Evolutionary conservation across 2,329 filamentous ascomycete genomes (phyloP).

Genomic region (Ophiostoma perfectum): DNA sequence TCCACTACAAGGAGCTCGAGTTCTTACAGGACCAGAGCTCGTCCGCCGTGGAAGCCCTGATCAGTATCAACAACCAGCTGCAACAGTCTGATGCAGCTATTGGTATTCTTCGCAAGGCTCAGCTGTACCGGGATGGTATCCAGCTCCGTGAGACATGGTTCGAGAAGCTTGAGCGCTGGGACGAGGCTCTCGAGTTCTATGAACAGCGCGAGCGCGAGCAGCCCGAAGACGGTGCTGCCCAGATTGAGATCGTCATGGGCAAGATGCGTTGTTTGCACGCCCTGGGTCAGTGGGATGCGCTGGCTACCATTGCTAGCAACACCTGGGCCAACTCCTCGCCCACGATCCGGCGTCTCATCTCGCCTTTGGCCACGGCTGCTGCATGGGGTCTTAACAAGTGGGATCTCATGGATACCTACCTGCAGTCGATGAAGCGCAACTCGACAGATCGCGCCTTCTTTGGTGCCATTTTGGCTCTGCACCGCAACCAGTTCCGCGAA

Average conservation of each 20-base stretch:
- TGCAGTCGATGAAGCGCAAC: conserved; percentile 87
- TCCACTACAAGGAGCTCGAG: conserved; percentile 98
- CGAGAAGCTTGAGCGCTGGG: conserved; percentile 96
- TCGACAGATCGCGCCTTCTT: conserved; percentile 97
- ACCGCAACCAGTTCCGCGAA: conserved; percentile 92
- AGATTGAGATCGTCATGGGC: conserved; percentile 95
- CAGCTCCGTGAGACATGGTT: conserved; percentile 98
- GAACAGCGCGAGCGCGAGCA: conserved; percentile 75
- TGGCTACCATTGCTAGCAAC: conserved; percentile 82
- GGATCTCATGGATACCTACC: conserved; percentile 96
- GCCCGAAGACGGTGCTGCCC: conserved; percentile 49
- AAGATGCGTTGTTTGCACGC: conserved; percentile 99
- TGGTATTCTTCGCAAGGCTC: conserved; percentile 91
- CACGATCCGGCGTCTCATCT: conserved; percentile 85
- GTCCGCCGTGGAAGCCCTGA: conserved; percentile 90
- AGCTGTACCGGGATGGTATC: conserved; percentile 87
- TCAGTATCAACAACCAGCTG: conserved; percentile 98
- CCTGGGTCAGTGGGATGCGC: conserved; percentile 91
- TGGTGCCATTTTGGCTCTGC: conserved; percentile 87
- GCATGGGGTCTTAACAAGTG: conserved; percentile 96
- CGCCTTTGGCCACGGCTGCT: conserved; percentile 86
- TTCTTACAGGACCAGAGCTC: conserved; percentile 97
- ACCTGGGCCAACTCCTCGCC: conserved; percentile 87
- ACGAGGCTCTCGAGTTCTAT: conserved; percentile 89
- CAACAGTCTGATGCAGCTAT: conserved; percentile 98